phyloP scores from a whole-genome alignment of 768 basidiomycete genomes.

The Mycena epipterygia region DNA sequence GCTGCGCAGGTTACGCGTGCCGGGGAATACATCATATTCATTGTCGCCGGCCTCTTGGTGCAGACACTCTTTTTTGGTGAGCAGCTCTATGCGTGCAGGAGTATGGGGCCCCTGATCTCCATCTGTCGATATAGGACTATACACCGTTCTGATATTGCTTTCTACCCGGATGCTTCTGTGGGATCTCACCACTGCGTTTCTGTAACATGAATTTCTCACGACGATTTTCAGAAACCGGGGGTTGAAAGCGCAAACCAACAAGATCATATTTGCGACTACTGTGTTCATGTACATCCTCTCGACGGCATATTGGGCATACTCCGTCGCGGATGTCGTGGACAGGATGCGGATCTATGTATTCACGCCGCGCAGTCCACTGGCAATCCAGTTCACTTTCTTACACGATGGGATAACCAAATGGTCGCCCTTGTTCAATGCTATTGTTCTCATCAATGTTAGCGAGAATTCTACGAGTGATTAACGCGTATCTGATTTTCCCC shows the following conservation, averaged over 20 bases:
- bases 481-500: background rate
- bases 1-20: background rate
- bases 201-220: background rate
- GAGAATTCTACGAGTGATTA: no score
- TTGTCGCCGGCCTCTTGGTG: background rate
- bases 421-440: constrained; percentile 1
- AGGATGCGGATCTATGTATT: background rate
- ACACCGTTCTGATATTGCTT: background rate
- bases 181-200: no score
- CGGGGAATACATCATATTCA: background rate
- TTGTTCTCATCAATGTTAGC: constrained; percentile 7
- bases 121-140: background rate
- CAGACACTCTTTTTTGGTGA: background rate
- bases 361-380: no score
- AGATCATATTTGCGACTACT: constrained; percentile 17
- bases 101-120: background rate
- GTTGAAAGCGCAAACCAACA: constrained; percentile 1
- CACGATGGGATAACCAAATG: background rate
- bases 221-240: constrained; percentile 9
- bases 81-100: background rate
- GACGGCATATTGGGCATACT: constrained; percentile 6
- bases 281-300: constrained; percentile 20
- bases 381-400: no score
- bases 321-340: background rate
- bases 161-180: background rate